These are phyloP conservation scores for Ophiostoma australiae DNA, from an alignment of 2,329 filamentous ascomycete genomes.

Conservation along the genomic window DNA sequence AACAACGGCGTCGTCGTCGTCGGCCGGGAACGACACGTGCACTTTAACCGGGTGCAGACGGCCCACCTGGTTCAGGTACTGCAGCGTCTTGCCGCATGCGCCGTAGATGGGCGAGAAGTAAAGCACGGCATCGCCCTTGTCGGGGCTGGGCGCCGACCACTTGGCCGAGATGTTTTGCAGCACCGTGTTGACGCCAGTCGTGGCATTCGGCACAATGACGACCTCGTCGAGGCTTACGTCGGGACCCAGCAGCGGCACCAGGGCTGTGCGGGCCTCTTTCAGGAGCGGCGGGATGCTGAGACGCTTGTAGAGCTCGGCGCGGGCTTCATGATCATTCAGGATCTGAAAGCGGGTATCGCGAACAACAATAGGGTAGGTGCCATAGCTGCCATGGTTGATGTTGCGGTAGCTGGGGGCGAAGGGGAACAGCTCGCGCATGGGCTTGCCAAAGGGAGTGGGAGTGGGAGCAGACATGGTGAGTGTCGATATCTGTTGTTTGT, in stretches of 20 bases:
- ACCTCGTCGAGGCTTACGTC: constrained; percentile 44
- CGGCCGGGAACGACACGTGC: constrained; percentile 53
- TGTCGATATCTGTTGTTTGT: background rate
- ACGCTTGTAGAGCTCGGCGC: constrained; percentile 62
- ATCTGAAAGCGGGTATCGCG: constrained; percentile 48
- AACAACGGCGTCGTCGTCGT: constrained; percentile 57
- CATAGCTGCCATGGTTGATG: constrained; percentile 56
- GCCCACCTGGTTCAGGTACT: constrained; percentile 53
- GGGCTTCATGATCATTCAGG: constrained; percentile 54
- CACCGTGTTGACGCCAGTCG: constrained; percentile 62
- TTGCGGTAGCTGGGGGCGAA: constrained; percentile 33
- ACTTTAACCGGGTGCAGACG: constrained; percentile 43
- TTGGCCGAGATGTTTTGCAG: constrained; percentile 53
- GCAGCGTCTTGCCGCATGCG: constrained; percentile 60
- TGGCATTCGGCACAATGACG: constrained; percentile 68
- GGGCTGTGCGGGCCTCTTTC: constrained; percentile 51
- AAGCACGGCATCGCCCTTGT: constrained; percentile 57
- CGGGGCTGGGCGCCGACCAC: constrained; percentile 23
- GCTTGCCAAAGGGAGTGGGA: constrained; percentile 26
- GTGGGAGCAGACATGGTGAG: background rate
- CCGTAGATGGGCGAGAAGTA: constrained; percentile 65
- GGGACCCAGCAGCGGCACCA: constrained; percentile 55
- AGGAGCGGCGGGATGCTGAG: constrained; percentile 53
- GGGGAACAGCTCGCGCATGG: constrained; percentile 34
- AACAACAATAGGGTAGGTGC: constrained; percentile 56